Percentiles rank a stretch among this genome's conserved stretches.
Conservation (phyloP, 345 rosid genomes). For the Cardamine resedifolia region DNA sequence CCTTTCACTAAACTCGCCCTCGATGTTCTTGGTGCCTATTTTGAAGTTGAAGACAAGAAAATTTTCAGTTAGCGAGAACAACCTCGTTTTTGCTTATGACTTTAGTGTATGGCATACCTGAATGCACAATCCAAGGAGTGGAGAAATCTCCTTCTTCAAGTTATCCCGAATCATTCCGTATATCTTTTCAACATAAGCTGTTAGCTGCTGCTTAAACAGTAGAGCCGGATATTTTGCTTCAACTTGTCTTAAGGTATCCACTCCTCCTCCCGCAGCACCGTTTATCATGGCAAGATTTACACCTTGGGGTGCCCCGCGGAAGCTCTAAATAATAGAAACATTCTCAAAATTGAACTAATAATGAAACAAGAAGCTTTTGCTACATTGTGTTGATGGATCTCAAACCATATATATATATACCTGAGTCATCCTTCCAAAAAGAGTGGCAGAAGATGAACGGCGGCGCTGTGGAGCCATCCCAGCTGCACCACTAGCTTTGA, state of each 20-base stretch:
- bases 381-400: slow-evolving; percentile 1
- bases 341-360: not conserved
- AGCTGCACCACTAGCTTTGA: slow-evolving; percentile 95
- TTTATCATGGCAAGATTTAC: slow-evolving; percentile 72
- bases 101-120: slow-evolving; percentile 53
- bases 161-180: slow-evolving; percentile 97
- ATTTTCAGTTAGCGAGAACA: not conserved
- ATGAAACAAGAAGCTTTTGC: not conserved
- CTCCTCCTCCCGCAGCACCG: slow-evolving; percentile 58
- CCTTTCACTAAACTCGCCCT: slow-evolving; percentile 98
- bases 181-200: slow-evolving; percentile 94
- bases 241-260: slow-evolving; percentile 73
- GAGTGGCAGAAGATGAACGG: slow-evolving; percentile 87
- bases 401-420: slow-evolving; percentile 37
- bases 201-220: slow-evolving; percentile 95
- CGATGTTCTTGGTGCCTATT: slow-evolving; percentile 96
- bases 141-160: slow-evolving; percentile 95
- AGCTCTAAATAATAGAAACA: slow-evolving; percentile 56
- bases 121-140: slow-evolving; percentile 92
- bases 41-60: not conserved
- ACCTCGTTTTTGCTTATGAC: not conserved
- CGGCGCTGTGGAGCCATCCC: slow-evolving; percentile 98
- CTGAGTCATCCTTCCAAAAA: slow-evolving; percentile 94
- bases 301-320: slow-evolving; percentile 92
- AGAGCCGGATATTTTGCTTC: slow-evolving; percentile 98